Base-by-base conservation (phyloP, 371 early-diverging fungal species). In the Mortierella sp. region DNA sequence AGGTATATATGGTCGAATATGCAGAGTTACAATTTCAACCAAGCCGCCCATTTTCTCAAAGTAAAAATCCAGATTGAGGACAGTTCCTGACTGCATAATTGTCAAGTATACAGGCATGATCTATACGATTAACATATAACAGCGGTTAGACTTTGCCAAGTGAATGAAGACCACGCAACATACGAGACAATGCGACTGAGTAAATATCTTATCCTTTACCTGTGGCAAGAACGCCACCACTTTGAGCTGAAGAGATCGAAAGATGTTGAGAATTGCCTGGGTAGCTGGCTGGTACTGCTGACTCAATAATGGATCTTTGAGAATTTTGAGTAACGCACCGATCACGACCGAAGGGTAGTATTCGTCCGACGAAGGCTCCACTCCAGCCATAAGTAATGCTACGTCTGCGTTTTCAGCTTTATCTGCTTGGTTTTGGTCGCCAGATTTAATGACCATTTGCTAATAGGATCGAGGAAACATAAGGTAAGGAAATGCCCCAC, bases 241-340 rank as follows among this genome's bases (percentile, higher is more conserved):
- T 32, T 90, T 93, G 14, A 96, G 89, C 5, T 96, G 95, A 37
- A 97, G 87, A 0, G 97, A 94, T 59, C 94, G 94, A 85, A 98
- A 98, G 61, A 98, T 96, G 64, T 93, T 93, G 90, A 97, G 94
- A 69, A 98, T 92, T 20, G 98, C 98, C 77, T 96, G 94, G 52
- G 96, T 93, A 0, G 96, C 98, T 26, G 93, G 91, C 8, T 94
- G 92, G 83, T 98, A 98, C 69, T 96, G 95, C 22, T 87, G 86
- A 68, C 90, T 90, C 20, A 98, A 86, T 0, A 94, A 93, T 5
- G 94, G 90, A 81, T 98, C 97, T 62, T 93, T 84, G 5, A 98
- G 86, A 49, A 99, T 97, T 78, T 92, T 94, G 88, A 98, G 92
- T 55, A 99, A 84, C 1, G 97, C 93, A 54, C 90, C 90, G 79